These are phyloP conservation scores for Obelidium mucronatum DNA, from an alignment of 192 early-diverging fungal species.

Conservation along the genomic window DNA sequence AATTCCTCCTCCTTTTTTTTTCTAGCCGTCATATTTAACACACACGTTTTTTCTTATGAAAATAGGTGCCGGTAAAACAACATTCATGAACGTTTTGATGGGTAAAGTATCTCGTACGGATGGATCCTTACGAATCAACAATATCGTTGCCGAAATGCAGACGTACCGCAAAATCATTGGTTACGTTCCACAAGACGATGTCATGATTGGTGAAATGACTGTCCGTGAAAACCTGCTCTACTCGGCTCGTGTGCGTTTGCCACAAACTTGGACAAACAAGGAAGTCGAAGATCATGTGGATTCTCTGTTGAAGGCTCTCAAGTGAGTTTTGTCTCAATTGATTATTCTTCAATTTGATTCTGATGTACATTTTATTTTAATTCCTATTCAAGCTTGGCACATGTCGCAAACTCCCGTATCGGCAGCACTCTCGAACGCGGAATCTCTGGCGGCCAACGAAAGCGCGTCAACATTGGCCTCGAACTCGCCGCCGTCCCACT, in stretches of 20 bases:
- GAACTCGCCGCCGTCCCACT: conserved; percentile 80
- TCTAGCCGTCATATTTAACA: too few species aligned
- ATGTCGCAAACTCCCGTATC: conserved; percentile 72
- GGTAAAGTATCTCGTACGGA: conserved; percentile 35
- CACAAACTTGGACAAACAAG: conserved; percentile 61
- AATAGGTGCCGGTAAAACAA: conserved; percentile 36
- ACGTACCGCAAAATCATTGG: conserved; percentile 46
- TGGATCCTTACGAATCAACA: conserved; percentile 38
- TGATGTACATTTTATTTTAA: conserved; percentile 3
- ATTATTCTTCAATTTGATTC: too few species aligned
- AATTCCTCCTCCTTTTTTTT: not conserved
- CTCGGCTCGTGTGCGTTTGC: conserved; percentile 78
- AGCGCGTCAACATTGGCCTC: conserved; percentile 81
- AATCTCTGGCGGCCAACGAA: conserved; percentile 85
- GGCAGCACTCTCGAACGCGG: conserved; percentile 76
- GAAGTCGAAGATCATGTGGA: conserved; percentile 73
- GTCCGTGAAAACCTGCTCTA: conserved; percentile 78
- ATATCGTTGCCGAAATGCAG: conserved; percentile 36
- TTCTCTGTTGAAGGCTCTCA: conserved; percentile 25
- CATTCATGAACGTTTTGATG: conserved; percentile 50
- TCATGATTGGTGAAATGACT: conserved; percentile 55
- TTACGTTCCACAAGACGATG: conserved; percentile 47
- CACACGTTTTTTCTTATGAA: too few species aligned
- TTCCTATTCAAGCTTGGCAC: conserved; percentile 47
- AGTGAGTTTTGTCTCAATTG: not conserved